A percentile compares a stretch with the other conserved stretches of the same genome.
phyloP scores from a whole-genome alignment of 2,329 filamentous ascomycete genomes.

The Leptodontidium sp. region DNA sequence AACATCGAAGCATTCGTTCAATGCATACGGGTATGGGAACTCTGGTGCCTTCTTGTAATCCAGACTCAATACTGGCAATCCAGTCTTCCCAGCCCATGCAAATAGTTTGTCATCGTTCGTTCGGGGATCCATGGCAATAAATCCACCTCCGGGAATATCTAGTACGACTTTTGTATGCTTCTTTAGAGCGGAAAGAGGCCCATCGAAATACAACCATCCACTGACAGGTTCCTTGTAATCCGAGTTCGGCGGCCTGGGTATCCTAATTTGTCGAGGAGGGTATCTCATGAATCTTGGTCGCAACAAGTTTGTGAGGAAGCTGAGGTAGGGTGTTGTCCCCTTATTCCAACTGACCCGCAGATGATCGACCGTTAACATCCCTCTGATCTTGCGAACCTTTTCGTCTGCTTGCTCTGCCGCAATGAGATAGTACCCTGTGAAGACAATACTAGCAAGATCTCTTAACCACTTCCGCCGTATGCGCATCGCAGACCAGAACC shows the following conservation, averaged over 20 bases:
- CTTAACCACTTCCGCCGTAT: constrained; percentile 82
- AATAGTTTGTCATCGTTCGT: constrained; percentile 94
- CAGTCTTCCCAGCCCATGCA: constrained; percentile 88
- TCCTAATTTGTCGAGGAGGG: constrained; percentile 82
- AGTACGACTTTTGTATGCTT: constrained; percentile 81
- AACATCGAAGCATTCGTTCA: constrained; percentile 89
- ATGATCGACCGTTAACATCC: constrained; percentile 88
- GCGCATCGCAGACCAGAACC: constrained; percentile 98
- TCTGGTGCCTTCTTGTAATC: constrained; percentile 92
- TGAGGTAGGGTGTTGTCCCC: constrained; percentile 84
- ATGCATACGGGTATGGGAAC: constrained; percentile 82
- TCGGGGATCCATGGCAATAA: constrained; percentile 95
- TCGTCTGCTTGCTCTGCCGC: constrained; percentile 95
- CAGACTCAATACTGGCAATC: constrained; percentile 87
- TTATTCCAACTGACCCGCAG: constrained; percentile 96
- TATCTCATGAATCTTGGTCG: constrained; percentile 83
- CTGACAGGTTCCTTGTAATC: constrained; percentile 84
- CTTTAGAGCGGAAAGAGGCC: constrained; percentile 78
- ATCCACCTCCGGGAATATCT: constrained; percentile 93
- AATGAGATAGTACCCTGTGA: constrained; percentile 89
- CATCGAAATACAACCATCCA: constrained; percentile 95
- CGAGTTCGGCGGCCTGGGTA: constrained; percentile 80
- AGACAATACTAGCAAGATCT: constrained; percentile 83
- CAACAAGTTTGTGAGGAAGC: constrained; percentile 74
- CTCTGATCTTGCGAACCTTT: constrained; percentile 91